Conservation (phyloP, 805 yeast genomes). For the Metschnikowia colocasiae region DNA sequence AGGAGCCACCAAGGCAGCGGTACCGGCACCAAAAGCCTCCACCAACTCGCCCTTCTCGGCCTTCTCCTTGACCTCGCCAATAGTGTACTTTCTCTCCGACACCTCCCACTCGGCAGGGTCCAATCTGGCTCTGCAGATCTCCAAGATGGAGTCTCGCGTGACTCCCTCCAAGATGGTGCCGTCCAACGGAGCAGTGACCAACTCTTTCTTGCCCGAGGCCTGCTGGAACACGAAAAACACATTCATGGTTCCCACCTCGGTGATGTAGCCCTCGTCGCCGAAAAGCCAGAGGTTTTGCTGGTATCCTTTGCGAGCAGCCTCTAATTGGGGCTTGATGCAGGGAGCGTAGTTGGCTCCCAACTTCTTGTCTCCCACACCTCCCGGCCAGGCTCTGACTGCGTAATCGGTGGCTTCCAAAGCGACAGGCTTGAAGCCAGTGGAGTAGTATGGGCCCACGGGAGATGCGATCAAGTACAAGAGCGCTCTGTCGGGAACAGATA, state of each 20-base stretch:
- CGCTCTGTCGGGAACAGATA: conserved; percentile 76
- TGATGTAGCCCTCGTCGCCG: conserved; percentile 79
- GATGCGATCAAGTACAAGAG: conserved; percentile 82
- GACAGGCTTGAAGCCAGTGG: conserved; percentile 93
- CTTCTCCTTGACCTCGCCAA: conserved; percentile 72
- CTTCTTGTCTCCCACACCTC: conserved; percentile 95
- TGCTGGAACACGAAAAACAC: conserved; percentile 82
- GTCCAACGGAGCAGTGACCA: conserved; percentile 93
- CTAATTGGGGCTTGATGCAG: conserved; percentile 82
- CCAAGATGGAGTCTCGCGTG: conserved; percentile 84
- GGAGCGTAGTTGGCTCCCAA: conserved; percentile 98
- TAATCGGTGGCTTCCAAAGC: conserved; percentile 90
- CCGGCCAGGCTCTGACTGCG: conserved; percentile 99
- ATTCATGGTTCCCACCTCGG: conserved; percentile 99
- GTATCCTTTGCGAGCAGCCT: conserved; percentile 88
- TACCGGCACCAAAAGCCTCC: conserved; percentile 96
- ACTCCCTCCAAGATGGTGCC: conserved; percentile 98
- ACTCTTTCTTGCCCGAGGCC: conserved; percentile 81
- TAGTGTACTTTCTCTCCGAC: conserved; percentile 79
- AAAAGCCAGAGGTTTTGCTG: conserved; percentile 97
- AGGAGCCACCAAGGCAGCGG: conserved; percentile 96
- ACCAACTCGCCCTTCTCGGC: conserved; percentile 78
- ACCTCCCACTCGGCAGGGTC: conserved; percentile 76
- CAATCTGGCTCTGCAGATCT: conserved; percentile 72
- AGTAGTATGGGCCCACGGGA: conserved; percentile 92